Evolutionary conservation across 306 rosid species (phyloP).

Genomic region (Lathyrus aphaca): DNA sequence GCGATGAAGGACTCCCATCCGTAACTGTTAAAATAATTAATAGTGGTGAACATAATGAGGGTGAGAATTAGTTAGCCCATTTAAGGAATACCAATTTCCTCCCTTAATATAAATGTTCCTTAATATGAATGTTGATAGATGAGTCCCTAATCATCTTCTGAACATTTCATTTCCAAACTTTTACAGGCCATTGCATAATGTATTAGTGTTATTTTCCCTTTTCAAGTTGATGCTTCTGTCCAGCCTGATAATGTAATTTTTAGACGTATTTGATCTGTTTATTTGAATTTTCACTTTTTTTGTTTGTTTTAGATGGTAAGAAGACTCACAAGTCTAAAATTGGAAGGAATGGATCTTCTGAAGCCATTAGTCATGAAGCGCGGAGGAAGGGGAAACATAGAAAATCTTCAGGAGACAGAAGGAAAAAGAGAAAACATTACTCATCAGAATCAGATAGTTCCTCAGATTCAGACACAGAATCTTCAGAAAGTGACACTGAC

Average conservation of each 20-base stretch:
- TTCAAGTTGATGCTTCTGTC: background rate
- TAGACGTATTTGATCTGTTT: slow-evolving; percentile 7
- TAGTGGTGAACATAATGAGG: slow-evolving; percentile 84
- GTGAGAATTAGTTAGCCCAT: slow-evolving; percentile 45
- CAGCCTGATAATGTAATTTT: background rate
- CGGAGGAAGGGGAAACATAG: slow-evolving; percentile 68
- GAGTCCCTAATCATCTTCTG: background rate
- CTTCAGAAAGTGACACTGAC: slow-evolving; percentile 80
- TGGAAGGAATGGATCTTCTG: slow-evolving; percentile 63
- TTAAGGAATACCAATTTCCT: background rate
- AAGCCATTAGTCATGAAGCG: slow-evolving; percentile 61
- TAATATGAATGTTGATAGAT: background rate
- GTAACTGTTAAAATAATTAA: slow-evolving; percentile 89
- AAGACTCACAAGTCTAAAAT: slow-evolving; percentile 49
- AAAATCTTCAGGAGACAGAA: slow-evolving; percentile 66
- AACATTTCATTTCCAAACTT: background rate
- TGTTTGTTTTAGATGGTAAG: slow-evolving; percentile 75
- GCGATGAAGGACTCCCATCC: slow-evolving; percentile 77
- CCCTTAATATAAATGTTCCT: background rate
- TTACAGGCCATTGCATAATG: background rate
- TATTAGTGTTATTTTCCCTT: slow-evolving; percentile 3
- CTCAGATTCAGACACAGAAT: slow-evolving; percentile 75
- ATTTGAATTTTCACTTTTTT: slow-evolving; percentile 29
- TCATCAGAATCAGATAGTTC: slow-evolving; percentile 73
- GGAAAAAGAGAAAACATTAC: slow-evolving; percentile 71